Evolutionary conservation across 1,284 basidiomycete species (phyloP), one percentile per base, ranked within the genome.

Genomic region (Cutaneotrichosporon daszewskae): DNA sequence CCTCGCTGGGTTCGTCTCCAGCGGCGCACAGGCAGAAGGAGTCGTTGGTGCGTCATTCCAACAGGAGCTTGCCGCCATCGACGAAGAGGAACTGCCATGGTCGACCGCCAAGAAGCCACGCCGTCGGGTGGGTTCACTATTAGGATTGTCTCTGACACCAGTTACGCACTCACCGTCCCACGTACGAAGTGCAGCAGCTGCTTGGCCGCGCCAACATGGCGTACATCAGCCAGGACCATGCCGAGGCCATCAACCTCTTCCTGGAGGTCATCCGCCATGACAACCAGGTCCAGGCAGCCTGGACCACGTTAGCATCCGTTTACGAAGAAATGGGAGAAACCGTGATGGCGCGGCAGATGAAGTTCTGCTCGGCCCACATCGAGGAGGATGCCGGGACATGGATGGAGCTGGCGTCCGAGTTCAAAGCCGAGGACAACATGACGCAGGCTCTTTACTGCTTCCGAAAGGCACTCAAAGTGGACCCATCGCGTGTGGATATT

Each of bases 241-340:
- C 76, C 2, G 78, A 83, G 53, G 84, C 89, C 1, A 83, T 89
- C 26, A 77, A 79, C 18, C 78, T 84, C 33, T 87, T 92, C 77
- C 82, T 86, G 62, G 88, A 97, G 62, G 87, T 96, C 53, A 90
- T 97, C 45, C 80, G 88, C 9, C 89, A 92, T 45, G 92, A 97
- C 66, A 89, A 91, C 2, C 81, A 85, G 25, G 85, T 89, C 9
- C 76, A 78, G 5, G 72, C 81, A 4, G 87, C 91, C 0, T 96
- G 92, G 91, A 79, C 81, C 9, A 87, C 90, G 0, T 77, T 95
- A 4, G 87, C 85, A 1, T 80, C 83, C 51, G 85, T 85, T 55
- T 83, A 87, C 58, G 77, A 79, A 22, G 84, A 87, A 56, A 71
- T 80, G 57, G 75, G 76, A 2, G 80, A 92, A 45, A 63, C 72